Conservation (phyloP, 345 rosid genomes). For the Eucalyptus curtisii region DNA sequence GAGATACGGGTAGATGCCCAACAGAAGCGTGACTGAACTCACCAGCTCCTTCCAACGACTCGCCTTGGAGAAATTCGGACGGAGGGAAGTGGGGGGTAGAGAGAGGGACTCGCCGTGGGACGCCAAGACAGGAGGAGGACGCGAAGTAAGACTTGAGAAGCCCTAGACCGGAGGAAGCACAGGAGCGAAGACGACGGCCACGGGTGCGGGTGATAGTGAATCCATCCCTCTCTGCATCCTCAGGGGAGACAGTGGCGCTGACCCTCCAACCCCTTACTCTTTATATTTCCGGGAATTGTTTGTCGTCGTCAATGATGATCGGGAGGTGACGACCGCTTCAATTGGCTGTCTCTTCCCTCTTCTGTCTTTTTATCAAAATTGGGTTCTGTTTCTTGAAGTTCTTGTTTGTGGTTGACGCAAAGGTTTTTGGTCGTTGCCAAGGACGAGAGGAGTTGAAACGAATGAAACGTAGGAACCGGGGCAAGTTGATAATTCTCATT, state of each 20-base stretch:
- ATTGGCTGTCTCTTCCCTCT: background rate
- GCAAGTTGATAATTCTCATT: background rate
- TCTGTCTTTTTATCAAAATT: background rate
- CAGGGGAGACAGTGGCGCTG: slow-evolving; percentile 13
- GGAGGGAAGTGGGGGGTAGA: background rate
- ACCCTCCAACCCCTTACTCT: background rate
- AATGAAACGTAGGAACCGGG: background rate
- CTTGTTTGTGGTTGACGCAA: background rate
- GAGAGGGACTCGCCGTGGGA: background rate
- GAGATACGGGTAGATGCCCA: background rate
- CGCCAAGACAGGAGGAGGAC: background rate
- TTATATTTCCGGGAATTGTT: background rate
- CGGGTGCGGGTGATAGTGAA: background rate
- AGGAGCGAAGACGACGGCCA: slow-evolving; percentile 1
- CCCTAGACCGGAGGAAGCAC: background rate
- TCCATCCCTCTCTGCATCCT: slow-evolving; percentile 13
- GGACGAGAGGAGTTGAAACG: background rate
- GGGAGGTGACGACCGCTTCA: background rate
- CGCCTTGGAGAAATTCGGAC: background rate
- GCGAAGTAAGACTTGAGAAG: background rate
- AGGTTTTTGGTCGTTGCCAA: background rate
- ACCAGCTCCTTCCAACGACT: background rate
- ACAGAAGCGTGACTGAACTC: background rate
- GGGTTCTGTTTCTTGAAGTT: background rate
- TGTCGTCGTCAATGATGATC: background rate